Evolutionary conservation across 108 stramenopile species (phyloP).

Genomic region (Thalassiosira profunda): DNA sequence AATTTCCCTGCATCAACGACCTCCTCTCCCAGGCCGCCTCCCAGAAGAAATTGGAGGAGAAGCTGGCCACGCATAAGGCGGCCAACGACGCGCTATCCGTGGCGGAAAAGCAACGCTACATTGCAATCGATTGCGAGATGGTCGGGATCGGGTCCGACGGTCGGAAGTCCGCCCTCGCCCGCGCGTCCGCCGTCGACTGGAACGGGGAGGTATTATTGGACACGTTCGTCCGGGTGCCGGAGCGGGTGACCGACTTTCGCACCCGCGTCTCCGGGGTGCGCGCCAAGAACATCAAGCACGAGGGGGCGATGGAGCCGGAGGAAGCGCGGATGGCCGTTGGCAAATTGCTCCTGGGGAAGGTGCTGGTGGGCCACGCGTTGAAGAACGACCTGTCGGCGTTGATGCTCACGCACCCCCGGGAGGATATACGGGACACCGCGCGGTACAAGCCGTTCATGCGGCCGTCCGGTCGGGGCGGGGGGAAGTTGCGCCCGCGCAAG

Average conservation of each 20-base stretch:
- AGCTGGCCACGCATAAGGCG: slow-evolving; percentile 36
- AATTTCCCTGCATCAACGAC: slow-evolving; percentile 81
- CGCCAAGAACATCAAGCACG: slow-evolving; percentile 71
- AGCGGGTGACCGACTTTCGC: slow-evolving; percentile 95
- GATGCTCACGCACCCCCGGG: slow-evolving; percentile 88
- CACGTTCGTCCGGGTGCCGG: slow-evolving; percentile 89
- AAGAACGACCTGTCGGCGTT: slow-evolving; percentile 95
- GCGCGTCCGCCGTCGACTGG: slow-evolving; percentile 89
- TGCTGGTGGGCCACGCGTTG: slow-evolving; percentile 98
- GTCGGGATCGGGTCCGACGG: slow-evolving; percentile 94
- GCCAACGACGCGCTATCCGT: slow-evolving; percentile 46
- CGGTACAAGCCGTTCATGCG: slow-evolving; percentile 90
- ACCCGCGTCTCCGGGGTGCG: slow-evolving; percentile 89
- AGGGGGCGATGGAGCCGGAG: slow-evolving; percentile 75
- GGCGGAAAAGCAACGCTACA: slow-evolving; percentile 55
- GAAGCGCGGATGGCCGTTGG: slow-evolving; percentile 83
- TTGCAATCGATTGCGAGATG: slow-evolving; percentile 99
- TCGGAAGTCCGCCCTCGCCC: slow-evolving; percentile 85
- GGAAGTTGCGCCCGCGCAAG: slow-evolving; percentile 91
- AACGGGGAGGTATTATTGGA: slow-evolving; percentile 75
- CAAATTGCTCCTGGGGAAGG: slow-evolving; percentile 76
- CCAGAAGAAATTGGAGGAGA: slow-evolving; percentile 42
- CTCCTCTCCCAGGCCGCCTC: slow-evolving; percentile 64
- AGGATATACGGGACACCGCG: slow-evolving; percentile 91
- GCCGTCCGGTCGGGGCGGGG: slow-evolving; percentile 58